Percentiles rank a stretch among this genome's conserved stretches.
phyloP scores from a whole-genome alignment of 805 yeast genomes.

The Spathaspora arborariae region DNA sequence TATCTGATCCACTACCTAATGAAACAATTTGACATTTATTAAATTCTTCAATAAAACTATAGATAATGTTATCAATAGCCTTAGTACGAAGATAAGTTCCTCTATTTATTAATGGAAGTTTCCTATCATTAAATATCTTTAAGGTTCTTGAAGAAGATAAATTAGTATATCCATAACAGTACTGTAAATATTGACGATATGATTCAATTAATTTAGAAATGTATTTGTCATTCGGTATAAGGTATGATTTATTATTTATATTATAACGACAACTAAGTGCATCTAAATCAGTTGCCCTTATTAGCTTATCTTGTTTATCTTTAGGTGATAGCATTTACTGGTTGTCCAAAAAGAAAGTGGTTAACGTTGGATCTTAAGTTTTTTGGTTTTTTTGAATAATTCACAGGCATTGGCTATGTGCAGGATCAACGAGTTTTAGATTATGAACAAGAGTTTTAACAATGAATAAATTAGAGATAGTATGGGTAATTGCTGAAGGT shows the following conservation, averaged over 20 bases:
- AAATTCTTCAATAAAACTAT: constrained; percentile 34
- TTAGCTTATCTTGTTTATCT: constrained; percentile 37
- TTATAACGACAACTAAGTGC: constrained; percentile 64
- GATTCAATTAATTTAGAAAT: constrained; percentile 32
- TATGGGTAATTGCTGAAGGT: not conserved
- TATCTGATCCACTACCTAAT: constrained; percentile 81
- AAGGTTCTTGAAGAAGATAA: constrained; percentile 39
- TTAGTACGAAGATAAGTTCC: constrained; percentile 65
- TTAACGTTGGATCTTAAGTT: not conserved
- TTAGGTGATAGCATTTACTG: constrained; percentile 28
- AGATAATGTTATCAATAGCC: constrained; percentile 46
- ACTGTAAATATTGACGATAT: constrained; percentile 34
- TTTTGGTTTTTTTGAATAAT: not conserved
- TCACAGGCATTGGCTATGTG: not conserved
- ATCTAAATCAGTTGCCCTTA: constrained; percentile 63
- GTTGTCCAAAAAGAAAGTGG: not conserved
- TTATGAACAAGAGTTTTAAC: not conserved
- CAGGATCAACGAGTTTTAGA: not conserved
- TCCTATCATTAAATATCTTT: constrained; percentile 38
- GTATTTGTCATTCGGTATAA: constrained; percentile 36
- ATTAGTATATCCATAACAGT: constrained; percentile 34
- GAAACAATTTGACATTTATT: constrained; percentile 52
- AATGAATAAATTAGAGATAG: no score
- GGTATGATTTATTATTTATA: constrained; percentile 46
- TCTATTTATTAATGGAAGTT: constrained; percentile 64